Base-by-base conservation (phyloP, 257 asterid genomes). In the Hygrophila difformis region DNA sequence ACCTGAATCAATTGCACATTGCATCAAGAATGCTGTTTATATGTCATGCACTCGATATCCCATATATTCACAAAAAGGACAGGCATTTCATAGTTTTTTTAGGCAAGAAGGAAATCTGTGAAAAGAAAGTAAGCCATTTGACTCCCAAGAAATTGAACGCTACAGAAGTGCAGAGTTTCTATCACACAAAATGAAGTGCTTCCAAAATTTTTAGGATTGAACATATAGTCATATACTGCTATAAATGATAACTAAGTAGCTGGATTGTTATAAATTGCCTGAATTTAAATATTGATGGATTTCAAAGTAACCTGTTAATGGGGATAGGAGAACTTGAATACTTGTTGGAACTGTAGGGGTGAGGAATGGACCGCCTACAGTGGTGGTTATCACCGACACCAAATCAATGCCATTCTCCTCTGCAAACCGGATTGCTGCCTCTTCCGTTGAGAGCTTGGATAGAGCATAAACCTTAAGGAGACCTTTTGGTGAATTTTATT, bases 291-390 rank as follows among this genome's bases (percentile, higher is more conserved):
- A 16, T 13, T 9, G 24, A 34, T 12, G 23, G 13, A 42, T 18
- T 2, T 36, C 3, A 24, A 58, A 48, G 21, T 15, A 5, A 86
- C 97, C 95, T 69, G 93, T 78, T 18, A 78, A 22, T 21, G 94
- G 97, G 31, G 97, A 81, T 23, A 88, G 43, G 53, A 88, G 61
- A 57, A 84, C 77, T 64, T 44, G 92, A 50, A 81, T 58, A 74
- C 97, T 84, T 28, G 73, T 13, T 13, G 97, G 97, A 61, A 87
- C 87, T 6, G 69, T 55, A 12, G 82, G 67, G 19, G 86, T 78
- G 64, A 84, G 80, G 61, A 87, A 87, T 3, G 88, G 79, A 51
- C 97, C 97, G 16, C 78, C 95, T 8, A 84, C 78, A 1, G 95
- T 76, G 5, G 94, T 57, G 41, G 89, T 78, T 45, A 87, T 72